Conservation (phyloP, 2,329 filamentous ascomycete genomes). For the Magnaporthales sp. region DNA sequence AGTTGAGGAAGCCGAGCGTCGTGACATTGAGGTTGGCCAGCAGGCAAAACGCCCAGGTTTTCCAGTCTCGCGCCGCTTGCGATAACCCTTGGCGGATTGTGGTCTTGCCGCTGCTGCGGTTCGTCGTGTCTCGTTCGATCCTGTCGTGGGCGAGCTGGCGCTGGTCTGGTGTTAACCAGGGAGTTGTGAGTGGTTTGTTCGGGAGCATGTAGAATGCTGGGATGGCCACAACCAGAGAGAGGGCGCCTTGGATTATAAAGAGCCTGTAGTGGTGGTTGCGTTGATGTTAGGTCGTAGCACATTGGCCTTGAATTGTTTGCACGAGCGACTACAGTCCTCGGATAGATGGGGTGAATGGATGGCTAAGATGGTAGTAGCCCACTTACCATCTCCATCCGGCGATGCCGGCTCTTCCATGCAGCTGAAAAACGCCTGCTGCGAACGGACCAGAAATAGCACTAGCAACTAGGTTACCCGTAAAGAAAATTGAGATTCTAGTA, state of each 20-base stretch:
- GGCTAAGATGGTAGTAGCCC: background rate
- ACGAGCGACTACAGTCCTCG: background rate
- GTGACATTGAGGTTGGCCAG: constrained; percentile 21
- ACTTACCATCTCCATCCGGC: constrained; percentile 45
- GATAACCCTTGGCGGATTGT: background rate
- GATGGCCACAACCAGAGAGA: constrained; percentile 54
- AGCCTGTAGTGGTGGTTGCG: constrained; percentile 17
- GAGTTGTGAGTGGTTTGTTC: constrained; percentile 45
- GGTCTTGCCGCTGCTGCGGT: background rate
- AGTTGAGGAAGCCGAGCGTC: constrained; percentile 54
- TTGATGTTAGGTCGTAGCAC: background rate
- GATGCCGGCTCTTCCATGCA: constrained; percentile 35
- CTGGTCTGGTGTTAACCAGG: constrained; percentile 35
- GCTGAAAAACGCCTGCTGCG: constrained; percentile 50
- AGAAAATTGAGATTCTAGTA: constrained; percentile 7
- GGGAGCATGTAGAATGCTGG: constrained; percentile 30
- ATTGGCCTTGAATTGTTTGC: background rate
- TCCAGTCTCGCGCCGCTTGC: background rate
- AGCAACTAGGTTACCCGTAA: constrained; percentile 35
- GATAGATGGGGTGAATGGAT: background rate
- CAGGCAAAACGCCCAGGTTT: constrained; percentile 3
- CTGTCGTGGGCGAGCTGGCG: constrained; percentile 27
- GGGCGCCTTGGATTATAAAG: constrained; percentile 61
- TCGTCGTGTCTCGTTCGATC: background rate
- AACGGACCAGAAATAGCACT: constrained; percentile 58